Evolutionary conservation across 2,329 filamentous ascomycete species (phyloP).

Genomic region (Penicillium expansum): DNA sequence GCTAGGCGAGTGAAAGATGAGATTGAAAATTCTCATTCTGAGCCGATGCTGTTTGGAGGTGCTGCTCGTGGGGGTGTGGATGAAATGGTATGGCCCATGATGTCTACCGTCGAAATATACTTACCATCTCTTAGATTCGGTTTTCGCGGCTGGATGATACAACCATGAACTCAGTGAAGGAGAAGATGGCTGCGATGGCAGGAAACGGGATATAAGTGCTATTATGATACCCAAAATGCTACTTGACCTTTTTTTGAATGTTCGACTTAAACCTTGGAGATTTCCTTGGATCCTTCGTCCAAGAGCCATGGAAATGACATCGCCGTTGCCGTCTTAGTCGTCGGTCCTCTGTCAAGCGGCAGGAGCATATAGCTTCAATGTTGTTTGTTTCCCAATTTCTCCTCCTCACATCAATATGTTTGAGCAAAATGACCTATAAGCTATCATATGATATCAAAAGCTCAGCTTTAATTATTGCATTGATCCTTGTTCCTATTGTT

Average conservation of each 20-base stretch:
- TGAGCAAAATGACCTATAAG: conserved; percentile 30
- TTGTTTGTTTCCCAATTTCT: background rate
- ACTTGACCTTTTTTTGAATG: background rate
- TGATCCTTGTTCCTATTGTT: conserved; percentile 49
- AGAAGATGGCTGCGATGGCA: conserved; percentile 34
- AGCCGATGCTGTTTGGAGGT: conserved; percentile 73
- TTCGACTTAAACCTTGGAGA: background rate
- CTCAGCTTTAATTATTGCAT: conserved; percentile 42
- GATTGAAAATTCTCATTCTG: conserved; percentile 72
- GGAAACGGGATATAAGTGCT: conserved; percentile 25
- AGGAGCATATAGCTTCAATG: conserved; percentile 2
- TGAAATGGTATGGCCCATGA: conserved; percentile 60
- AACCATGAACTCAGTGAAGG: conserved; percentile 34
- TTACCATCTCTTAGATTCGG: conserved; percentile 36
- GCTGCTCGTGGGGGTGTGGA: conserved; percentile 55
- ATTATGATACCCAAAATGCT: conserved; percentile 26
- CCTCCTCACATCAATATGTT: background rate
- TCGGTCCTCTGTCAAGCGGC: background rate
- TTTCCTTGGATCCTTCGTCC: conserved; percentile 1
- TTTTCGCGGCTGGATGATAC: conserved; percentile 39
- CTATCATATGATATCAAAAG: conserved; percentile 34
- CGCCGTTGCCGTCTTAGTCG: background rate
- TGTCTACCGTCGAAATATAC: background rate
- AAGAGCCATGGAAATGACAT: background rate
- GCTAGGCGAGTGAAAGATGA: conserved; percentile 80